These are phyloP conservation scores for Cyberlindnera meyerae DNA, from an alignment of 805 yeast species.

Conservation along the genomic window DNA sequence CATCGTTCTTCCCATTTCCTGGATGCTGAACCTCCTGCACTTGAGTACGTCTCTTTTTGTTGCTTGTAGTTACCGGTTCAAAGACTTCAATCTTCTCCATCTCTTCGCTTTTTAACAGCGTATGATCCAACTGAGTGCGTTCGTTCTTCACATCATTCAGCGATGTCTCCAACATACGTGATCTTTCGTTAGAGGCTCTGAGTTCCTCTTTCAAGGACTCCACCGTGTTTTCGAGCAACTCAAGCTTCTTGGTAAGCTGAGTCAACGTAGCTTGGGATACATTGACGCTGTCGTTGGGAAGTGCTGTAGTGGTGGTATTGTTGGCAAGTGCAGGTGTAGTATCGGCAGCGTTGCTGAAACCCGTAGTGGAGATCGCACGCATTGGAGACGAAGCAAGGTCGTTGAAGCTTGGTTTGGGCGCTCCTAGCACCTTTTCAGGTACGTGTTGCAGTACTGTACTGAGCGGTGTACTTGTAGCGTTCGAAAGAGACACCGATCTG, in stretches of 20 bases:
- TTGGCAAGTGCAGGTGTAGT: not conserved
- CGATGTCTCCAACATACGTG: conserved; percentile 14
- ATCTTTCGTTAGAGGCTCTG: conserved; percentile 18
- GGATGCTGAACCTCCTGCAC: not conserved
- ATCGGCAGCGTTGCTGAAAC: not conserved
- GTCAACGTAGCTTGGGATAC: conserved; percentile 8
- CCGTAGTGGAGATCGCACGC: conserved; percentile 7
- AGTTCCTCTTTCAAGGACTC: conserved; percentile 19
- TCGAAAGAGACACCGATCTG: too few relatives aligned
- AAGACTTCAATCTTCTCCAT: conserved; percentile 12
- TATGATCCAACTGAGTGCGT: conserved; percentile 6
- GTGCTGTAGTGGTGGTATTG: not conserved
- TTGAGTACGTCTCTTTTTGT: too few relatives aligned
- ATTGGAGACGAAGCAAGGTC: too few relatives aligned
- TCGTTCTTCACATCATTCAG: conserved; percentile 13
- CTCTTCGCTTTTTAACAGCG: conserved; percentile 15
- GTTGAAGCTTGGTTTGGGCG: too few relatives aligned
- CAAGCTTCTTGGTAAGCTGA: conserved; percentile 15
- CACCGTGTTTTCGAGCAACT: conserved; percentile 17
- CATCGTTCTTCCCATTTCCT: not conserved
- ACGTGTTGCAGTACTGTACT: too few relatives aligned
- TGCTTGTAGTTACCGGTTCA: too few relatives aligned
- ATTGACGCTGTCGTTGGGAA: conserved; percentile 3
- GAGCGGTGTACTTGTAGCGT: too few relatives aligned
- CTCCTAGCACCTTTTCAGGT: too few relatives aligned